Evolutionary conservation across 352 stramenopile genomes (phyloP).

Genomic region (Elongisporangium prolatum): DNA sequence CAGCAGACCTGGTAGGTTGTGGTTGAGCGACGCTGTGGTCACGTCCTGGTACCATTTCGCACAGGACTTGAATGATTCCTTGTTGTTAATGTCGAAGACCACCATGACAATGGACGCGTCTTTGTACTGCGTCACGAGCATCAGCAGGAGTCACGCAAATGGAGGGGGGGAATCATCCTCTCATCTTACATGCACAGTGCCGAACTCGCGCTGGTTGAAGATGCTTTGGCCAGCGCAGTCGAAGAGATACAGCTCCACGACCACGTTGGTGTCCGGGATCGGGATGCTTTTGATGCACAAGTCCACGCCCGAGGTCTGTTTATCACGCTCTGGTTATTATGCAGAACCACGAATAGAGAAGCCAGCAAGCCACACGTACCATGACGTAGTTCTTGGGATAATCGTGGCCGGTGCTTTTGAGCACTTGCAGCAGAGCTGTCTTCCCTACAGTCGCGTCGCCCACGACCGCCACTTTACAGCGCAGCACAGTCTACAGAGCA

Average conservation of each 20-base stretch:
- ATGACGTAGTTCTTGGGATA: slow-evolving; percentile 96
- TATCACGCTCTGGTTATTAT: neutral
- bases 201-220: slow-evolving; percentile 93
- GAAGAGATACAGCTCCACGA: slow-evolving; percentile 93
- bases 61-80: slow-evolving; percentile 82
- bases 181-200: slow-evolving; percentile 59
- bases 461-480: slow-evolving; percentile 89
- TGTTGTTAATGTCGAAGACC: slow-evolving; percentile 85
- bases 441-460: slow-evolving; percentile 90
- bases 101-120: slow-evolving; percentile 71
- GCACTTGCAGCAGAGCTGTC: slow-evolving; percentile 87
- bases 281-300: slow-evolving; percentile 87
- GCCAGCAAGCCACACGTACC: slow-evolving; percentile 36
- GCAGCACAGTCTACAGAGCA: slow-evolving; percentile 68
- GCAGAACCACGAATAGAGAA: no score
- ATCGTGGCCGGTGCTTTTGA: slow-evolving; percentile 88
- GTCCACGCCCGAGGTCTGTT: slow-evolving; percentile 86
- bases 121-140: slow-evolving; percentile 41
- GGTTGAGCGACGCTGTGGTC: slow-evolving; percentile 59
- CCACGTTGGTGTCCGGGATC: slow-evolving; percentile 85
- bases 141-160: neutral
- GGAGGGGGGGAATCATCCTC: neutral
- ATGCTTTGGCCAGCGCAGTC: slow-evolving; percentile 92
- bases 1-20: slow-evolving; percentile 57
- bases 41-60: slow-evolving; percentile 84